phyloP scores from a whole-genome alignment of 345 rosid species.

The Hibiscus mutabilis region DNA sequence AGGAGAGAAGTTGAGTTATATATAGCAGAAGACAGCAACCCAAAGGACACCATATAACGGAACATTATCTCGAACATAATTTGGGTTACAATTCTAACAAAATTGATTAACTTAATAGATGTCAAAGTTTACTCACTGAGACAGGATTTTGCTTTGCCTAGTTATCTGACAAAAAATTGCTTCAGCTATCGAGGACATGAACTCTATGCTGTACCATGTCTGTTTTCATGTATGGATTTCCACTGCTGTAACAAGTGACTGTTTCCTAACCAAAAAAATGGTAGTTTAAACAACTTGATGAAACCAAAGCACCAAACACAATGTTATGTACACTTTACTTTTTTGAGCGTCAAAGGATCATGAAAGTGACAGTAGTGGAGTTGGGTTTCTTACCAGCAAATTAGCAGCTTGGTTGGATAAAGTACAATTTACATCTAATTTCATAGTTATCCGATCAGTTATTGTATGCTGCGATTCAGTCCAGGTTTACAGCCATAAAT shows the following conservation, averaged over 20 bases:
- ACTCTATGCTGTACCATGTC: background rate
- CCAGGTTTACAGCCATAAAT: background rate
- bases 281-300: background rate
- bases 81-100: too few species aligned
- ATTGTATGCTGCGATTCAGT: background rate
- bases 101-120: too few species aligned
- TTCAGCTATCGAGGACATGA: background rate
- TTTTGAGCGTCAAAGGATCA: background rate
- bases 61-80: too few species aligned
- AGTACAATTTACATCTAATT: background rate
- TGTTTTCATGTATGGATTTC: background rate
- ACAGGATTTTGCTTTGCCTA: too few species aligned
- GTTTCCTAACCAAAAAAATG: too few species aligned
- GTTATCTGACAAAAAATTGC: too few species aligned
- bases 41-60: too few species aligned
- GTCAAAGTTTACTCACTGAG: too few species aligned
- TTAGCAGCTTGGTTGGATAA: background rate
- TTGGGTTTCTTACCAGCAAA: background rate
- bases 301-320: background rate
- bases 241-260: background rate
- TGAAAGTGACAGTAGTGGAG: slow-evolving; percentile 6
- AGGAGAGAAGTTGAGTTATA: too few species aligned
- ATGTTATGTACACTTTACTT: background rate
- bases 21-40: too few species aligned
- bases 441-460: background rate